phyloP scores from a whole-genome alignment of 805 yeast genomes.

The Ogataea degrootiae region DNA sequence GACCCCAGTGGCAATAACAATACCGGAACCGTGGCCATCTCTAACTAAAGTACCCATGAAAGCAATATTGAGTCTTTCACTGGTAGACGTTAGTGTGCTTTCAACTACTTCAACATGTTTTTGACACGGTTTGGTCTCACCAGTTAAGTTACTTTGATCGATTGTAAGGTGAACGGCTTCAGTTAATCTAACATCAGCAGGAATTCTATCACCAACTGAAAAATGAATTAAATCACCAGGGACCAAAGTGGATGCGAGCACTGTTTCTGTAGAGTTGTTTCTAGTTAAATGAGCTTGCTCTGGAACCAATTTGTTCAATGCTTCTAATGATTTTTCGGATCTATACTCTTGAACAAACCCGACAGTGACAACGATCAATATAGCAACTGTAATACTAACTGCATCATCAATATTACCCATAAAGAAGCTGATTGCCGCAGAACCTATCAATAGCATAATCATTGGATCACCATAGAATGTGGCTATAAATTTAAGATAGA shows the following conservation, averaged over 20 bases:
- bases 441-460: conserved; percentile 81
- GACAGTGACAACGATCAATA: conserved; percentile 88
- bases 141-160: conserved; percentile 93
- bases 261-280: conserved; percentile 71
- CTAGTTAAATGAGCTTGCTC: conserved; percentile 93
- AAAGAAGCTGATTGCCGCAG: conserved; percentile 78
- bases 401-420: conserved; percentile 99
- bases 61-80: conserved; percentile 74
- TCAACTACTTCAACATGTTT: conserved; percentile 49
- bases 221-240: conserved; percentile 95
- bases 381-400: conserved; percentile 87
- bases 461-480: conserved; percentile 89
- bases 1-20: conserved; percentile 86
- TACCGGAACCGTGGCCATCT: conserved; percentile 92
- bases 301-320: conserved; percentile 88
- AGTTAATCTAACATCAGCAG: conserved; percentile 86
- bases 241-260: conserved; percentile 80
- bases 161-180: conserved; percentile 76
- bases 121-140: conserved; percentile 85
- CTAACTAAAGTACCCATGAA: conserved; percentile 97
- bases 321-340: conserved; percentile 91
- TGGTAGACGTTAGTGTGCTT: conserved; percentile 24
- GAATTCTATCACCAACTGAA: conserved; percentile 90
- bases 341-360: conserved; percentile 97
- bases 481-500: conserved; percentile 66